A percentile compares a stretch with the other conserved stretches of the same genome.
Evolutionary conservation across 805 yeast genomes (phyloP).

Genomic region (Naumovozyma castellii): DNA sequence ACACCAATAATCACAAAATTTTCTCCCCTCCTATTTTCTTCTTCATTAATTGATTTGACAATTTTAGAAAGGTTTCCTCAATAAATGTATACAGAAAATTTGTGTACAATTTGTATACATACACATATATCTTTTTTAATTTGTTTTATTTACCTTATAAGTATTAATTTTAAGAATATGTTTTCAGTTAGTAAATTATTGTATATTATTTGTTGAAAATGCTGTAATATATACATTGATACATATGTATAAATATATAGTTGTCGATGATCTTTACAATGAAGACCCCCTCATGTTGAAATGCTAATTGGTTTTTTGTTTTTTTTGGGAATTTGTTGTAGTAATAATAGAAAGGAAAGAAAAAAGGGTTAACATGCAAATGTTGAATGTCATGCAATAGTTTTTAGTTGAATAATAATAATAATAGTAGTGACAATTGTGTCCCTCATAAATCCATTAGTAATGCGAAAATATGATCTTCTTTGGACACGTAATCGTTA

Average conservation of each 20-base stretch:
- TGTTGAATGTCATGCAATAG: conserved; percentile 3
- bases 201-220: neutral
- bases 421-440: neutral
- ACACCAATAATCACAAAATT: too few relatives aligned
- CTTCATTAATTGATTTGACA: too few relatives aligned
- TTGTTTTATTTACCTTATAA: too few relatives aligned
- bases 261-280: neutral
- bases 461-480: conserved; percentile 47
- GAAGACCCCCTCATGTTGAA: conserved; percentile 2
- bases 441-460: conserved; percentile 24
- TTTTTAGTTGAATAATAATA: neutral
- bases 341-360: neutral
- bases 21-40: too few relatives aligned
- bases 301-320: neutral
- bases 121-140: too few relatives aligned
- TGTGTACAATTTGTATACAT: too few relatives aligned
- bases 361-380: conserved; percentile 1
- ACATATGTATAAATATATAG: too few relatives aligned
- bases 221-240: neutral
- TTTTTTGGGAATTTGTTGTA: neutral
- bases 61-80: too few relatives aligned
- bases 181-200: too few relatives aligned
- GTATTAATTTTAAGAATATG: too few relatives aligned
- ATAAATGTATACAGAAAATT: too few relatives aligned
- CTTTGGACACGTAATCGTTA: conserved; percentile 57